These are phyloP conservation scores for Santalum album DNA, from an alignment of 164 flowering plant genomes.

Conservation along the genomic window DNA sequence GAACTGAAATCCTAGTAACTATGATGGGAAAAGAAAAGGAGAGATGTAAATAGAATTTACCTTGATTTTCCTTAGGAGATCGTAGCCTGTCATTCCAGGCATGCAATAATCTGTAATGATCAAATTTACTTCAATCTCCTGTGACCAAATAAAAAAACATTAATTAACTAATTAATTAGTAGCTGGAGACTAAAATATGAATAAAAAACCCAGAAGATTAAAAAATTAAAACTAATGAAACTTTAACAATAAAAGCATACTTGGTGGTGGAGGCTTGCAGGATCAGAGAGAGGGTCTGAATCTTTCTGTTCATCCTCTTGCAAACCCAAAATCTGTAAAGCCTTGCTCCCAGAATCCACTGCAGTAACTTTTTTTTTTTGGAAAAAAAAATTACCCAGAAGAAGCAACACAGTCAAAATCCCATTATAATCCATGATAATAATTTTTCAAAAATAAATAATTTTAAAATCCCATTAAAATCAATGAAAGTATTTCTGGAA, in stretches of 20 bases:
- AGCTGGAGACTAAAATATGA: neutral
- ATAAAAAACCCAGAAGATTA: neutral
- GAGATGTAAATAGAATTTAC: slow-evolving; percentile 4
- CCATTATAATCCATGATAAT: neutral
- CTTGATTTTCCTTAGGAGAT: slow-evolving; percentile 41
- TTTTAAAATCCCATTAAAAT: neutral
- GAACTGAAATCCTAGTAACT: too few species aligned
- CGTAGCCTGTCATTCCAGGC: slow-evolving; percentile 53
- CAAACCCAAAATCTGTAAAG: slow-evolving; percentile 35
- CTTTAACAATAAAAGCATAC: slow-evolving; percentile 1
- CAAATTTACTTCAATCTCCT: slow-evolving; percentile 26
- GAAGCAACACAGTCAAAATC: neutral
- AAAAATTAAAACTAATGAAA: neutral
- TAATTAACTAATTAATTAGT: neutral
- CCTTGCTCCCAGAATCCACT: slow-evolving; percentile 42
- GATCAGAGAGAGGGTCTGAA: slow-evolving; percentile 9
- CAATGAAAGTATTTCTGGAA: too few species aligned
- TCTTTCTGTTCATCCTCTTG: slow-evolving; percentile 14
- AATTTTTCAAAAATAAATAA: neutral
- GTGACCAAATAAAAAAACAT: neutral
- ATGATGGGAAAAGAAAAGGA: neutral
- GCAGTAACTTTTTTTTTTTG: slow-evolving; percentile 24
- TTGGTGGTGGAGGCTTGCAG: slow-evolving; percentile 6
- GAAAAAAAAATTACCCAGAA: too few species aligned
- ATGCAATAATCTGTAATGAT: slow-evolving; percentile 45